Evolutionary conservation across 2,329 filamentous ascomycete genomes (phyloP), one percentile per base, ranked within the genome.

Genomic region (Berkeleyomyces rouxiae): DNA sequence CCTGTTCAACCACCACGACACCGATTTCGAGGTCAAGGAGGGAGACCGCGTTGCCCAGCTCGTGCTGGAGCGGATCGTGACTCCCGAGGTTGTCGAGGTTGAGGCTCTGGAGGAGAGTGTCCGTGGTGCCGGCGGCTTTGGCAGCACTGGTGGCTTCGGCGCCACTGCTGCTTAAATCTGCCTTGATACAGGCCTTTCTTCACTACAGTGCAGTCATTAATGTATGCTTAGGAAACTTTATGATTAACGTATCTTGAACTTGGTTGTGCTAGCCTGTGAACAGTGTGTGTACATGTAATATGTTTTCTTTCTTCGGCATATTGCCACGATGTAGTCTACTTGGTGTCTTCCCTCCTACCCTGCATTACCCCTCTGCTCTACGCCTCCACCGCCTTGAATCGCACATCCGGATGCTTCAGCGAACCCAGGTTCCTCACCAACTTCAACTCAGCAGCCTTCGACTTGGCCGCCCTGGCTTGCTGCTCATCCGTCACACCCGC

Each of bases 21-120:
- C 76, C 47, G 90, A 96, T 72, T 97, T 95, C 71, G 78, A 76
- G 67, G 78, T 99, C 67, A 86, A 86, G 70, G 84, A 87, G 71
- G 92, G 92, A 59, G 93, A 99, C 74, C 86, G 93, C 61, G 78
- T 99, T 70, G 95, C 93, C 49, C 93, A 99, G 79, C 80, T 99
- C 68, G 84, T 99, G 67, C 78, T 99, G 63, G 93, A 99, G 80
- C 84, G 90, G 73, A 96, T 97, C 70, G 91, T 88, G 70, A 97
- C 91, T 37, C 92, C 93, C 2, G 89, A 95, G 57, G 87, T 99
- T 4, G 75, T 87, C n/a, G 90, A 95, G 70, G 92, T 97, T 1
- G 78, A 88, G 69, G 82, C 92, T 76, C 79, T 99, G 64, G 89
- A 92, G 70, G 89, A 90, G 76, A 97, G 89, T 70, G 90, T 95